phyloP scores from a whole-genome alignment of 108 stramenopile species.

The Skeletonema potamos region DNA sequence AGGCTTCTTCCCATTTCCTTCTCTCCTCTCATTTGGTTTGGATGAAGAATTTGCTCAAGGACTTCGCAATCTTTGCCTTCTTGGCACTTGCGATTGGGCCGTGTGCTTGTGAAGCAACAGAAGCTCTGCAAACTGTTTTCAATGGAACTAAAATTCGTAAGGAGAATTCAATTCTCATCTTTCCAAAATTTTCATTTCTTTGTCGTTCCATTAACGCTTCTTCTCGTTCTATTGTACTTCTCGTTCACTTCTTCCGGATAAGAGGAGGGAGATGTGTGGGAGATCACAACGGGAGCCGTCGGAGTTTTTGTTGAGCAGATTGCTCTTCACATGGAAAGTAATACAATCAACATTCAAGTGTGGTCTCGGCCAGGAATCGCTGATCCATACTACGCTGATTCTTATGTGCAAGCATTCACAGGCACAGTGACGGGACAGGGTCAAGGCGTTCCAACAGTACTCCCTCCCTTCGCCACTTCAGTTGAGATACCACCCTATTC shows the following conservation, averaged over 20 bases:
- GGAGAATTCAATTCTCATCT: not conserved
- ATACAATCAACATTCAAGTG: not conserved
- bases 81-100: not conserved
- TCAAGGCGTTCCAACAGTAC: not conserved
- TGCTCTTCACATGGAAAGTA: not conserved
- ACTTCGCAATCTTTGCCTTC: not conserved
- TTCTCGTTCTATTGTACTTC: not conserved
- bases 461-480: not conserved
- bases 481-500: not conserved
- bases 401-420: not conserved
- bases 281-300: not conserved
- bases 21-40: not conserved
- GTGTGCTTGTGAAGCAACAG: not conserved
- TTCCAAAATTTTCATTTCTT: not conserved
- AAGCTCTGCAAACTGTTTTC: not conserved
- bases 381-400: not conserved
- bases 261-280: not conserved
- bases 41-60: not conserved
- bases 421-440: not conserved
- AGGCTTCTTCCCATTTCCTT: not conserved
- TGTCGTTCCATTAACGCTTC: not conserved
- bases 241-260: not conserved
- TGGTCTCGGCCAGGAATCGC: not conserved
- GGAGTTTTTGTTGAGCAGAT: not conserved
- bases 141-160: not conserved